Evolutionary conservation across 2,329 filamentous ascomycete genomes (phyloP).

Genomic region (Fusarium proliferatum): DNA sequence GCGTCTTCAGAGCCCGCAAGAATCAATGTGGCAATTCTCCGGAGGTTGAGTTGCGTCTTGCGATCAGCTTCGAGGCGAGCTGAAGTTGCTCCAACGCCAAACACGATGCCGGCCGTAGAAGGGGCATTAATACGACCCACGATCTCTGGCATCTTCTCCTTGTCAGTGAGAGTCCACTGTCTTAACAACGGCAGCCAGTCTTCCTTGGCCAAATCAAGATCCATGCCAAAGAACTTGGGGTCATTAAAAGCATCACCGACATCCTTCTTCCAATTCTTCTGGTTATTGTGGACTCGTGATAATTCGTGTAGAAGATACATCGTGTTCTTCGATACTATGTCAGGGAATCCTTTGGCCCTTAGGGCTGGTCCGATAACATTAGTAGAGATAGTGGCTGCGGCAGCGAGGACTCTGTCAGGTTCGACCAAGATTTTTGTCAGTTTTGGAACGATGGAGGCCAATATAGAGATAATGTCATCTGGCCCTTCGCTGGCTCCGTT

Average conservation of each 20-base stretch:
- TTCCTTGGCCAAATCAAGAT: constrained; percentile 71
- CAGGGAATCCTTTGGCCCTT: constrained; percentile 86
- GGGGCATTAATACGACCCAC: constrained; percentile 83
- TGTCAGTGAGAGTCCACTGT: constrained; percentile 87
- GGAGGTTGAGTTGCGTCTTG: constrained; percentile 89
- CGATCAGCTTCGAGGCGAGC: constrained; percentile 95
- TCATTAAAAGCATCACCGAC: constrained; percentile 93
- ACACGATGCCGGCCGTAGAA: constrained; percentile 94
- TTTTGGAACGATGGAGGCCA: constrained; percentile 82
- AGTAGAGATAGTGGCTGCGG: constrained; percentile 82
- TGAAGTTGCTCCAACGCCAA: constrained; percentile 95
- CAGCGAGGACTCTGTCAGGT: constrained; percentile 82
- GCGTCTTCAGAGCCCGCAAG: constrained; percentile 81
- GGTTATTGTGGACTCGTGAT: constrained; percentile 79
- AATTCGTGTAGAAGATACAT: constrained; percentile 82
- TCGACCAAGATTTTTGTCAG: constrained; percentile 87
- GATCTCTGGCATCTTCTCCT: constrained; percentile 86
- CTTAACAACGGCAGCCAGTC: constrained; percentile 87
- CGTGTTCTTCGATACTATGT: constrained; percentile 79
- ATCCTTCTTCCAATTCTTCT: constrained; percentile 94
- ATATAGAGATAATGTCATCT: constrained; percentile 82
- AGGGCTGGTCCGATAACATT: constrained; percentile 86
- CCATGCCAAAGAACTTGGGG: constrained; percentile 81
- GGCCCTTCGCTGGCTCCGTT: constrained; percentile 60
- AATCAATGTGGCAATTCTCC: constrained; percentile 82